Evolutionary conservation across 2,329 filamentous ascomycete species (phyloP).

Genomic region (Pseudomassariella vexata): DNA sequence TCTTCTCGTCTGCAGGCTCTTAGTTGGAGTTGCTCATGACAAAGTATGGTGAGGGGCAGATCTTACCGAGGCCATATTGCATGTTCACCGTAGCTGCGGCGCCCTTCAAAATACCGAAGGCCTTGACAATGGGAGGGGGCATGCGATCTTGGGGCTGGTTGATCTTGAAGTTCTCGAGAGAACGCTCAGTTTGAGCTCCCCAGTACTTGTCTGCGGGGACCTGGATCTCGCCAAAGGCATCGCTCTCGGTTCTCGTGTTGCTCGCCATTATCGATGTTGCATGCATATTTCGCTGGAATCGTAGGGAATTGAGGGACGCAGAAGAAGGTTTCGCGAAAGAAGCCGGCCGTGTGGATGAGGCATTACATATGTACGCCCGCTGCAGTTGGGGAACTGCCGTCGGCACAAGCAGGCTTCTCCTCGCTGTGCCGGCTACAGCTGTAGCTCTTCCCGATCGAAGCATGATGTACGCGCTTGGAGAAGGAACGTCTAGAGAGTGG

Average conservation of each 20-base stretch:
- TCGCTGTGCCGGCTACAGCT: slow-evolving; percentile 20
- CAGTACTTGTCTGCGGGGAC: slow-evolving; percentile 93
- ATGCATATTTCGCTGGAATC: slow-evolving; percentile 33
- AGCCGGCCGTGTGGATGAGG: slow-evolving; percentile 15
- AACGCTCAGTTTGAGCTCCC: slow-evolving; percentile 96
- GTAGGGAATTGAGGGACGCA: slow-evolving; percentile 16
- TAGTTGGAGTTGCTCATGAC: background rate
- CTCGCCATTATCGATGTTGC: slow-evolving; percentile 41
- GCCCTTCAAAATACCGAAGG: slow-evolving; percentile 96
- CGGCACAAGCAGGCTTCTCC: slow-evolving; percentile 25
- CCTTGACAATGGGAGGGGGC: slow-evolving; percentile 85
- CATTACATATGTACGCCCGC: slow-evolving; percentile 27
- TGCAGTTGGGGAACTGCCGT: slow-evolving; percentile 22
- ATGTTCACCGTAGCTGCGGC: slow-evolving; percentile 95
- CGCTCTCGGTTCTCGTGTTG: slow-evolving; percentile 76
- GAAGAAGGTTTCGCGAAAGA: slow-evolving; percentile 12
- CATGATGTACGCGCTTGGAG: slow-evolving; percentile 16
- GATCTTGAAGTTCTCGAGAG: slow-evolving; percentile 96
- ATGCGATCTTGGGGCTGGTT: slow-evolving; percentile 99
- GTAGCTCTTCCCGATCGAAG: slow-evolving; percentile 30
- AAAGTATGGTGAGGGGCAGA: background rate
- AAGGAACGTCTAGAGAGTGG: background rate
- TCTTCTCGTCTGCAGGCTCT: slow-evolving; percentile 63
- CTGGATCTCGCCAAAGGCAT: slow-evolving; percentile 96
- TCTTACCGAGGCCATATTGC: slow-evolving; percentile 76